These are phyloP conservation scores for Paramyrothecium roridum DNA, from an alignment of 2,329 filamentous ascomycete genomes.

Conservation along the genomic window DNA sequence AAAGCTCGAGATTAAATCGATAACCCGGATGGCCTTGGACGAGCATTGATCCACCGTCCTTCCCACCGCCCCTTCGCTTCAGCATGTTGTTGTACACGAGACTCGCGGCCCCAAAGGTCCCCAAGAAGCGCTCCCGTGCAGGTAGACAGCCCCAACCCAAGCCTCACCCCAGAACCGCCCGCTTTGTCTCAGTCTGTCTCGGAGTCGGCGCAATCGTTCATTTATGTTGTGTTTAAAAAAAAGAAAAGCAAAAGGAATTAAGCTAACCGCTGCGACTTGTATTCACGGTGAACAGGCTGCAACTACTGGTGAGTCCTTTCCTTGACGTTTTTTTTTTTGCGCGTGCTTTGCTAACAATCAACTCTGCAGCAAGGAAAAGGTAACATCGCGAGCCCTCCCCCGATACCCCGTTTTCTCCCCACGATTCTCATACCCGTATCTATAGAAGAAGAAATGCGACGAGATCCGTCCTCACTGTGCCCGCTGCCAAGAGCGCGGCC, in stretches of 20 bases:
- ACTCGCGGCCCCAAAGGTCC: constrained; percentile 53
- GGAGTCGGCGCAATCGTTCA: background rate
- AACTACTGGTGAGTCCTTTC: constrained; percentile 43
- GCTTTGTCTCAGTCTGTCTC: background rate
- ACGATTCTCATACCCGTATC: constrained; percentile 4
- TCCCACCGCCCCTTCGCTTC: constrained; percentile 8
- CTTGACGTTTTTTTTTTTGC: constrained; percentile 15
- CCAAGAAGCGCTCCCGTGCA: constrained; percentile 57
- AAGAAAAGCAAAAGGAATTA: too few species aligned
- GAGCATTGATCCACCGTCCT: constrained; percentile 14
- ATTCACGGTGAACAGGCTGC: constrained; percentile 35
- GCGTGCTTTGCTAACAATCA: constrained; percentile 9
- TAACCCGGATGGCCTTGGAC: background rate
- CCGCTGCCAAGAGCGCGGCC: constrained; percentile 45
- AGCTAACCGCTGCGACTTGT: too few species aligned
- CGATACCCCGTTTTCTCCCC: background rate
- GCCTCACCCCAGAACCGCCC: background rate
- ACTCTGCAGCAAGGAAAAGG: constrained; percentile 50
- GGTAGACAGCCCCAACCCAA: constrained; percentile 35
- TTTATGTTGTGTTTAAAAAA: too few species aligned
- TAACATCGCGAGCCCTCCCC: constrained; percentile 18
- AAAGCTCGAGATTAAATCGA: background rate
- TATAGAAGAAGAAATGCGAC: constrained; percentile 57
- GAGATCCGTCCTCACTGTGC: constrained; percentile 48
- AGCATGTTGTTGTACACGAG: constrained; percentile 58